Evolutionary conservation across 2,329 filamentous ascomycete genomes (phyloP).

Genomic region (Cladorrhinum sp.): DNA sequence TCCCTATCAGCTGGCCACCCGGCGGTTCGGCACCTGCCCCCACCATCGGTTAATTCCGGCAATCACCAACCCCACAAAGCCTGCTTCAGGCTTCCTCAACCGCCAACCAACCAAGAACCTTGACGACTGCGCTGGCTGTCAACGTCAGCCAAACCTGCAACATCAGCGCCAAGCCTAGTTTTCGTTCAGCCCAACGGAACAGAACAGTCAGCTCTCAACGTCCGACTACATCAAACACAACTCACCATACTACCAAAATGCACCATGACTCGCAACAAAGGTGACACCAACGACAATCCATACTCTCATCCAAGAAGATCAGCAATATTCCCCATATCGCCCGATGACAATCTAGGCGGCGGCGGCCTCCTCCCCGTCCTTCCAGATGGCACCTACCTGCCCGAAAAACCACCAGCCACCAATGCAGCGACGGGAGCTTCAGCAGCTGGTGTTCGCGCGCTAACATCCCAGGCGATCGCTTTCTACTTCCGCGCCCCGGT

Average conservation of each 20-base stretch:
- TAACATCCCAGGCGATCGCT: constrained; percentile 78
- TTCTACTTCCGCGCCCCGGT: constrained; percentile 91
- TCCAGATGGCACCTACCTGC: constrained; percentile 17
- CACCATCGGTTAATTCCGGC: background rate
- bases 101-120: background rate
- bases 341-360: background rate
- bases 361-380: constrained; percentile 24
- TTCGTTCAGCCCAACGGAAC: background rate
- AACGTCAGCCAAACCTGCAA: background rate
- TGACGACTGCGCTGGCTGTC: background rate
- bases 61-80: too few species aligned
- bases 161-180: background rate
- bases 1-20: background rate
- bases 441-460: constrained; percentile 76
- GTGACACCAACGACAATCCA: background rate
- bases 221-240: background rate
- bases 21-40: background rate
- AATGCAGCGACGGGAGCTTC: constrained; percentile 67
- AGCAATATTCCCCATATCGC: background rate
- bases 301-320: background rate
- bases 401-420: constrained; percentile 24
- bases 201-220: too few species aligned
- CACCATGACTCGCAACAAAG: constrained; percentile 18
- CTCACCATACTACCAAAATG: background rate
- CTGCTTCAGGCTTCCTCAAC: background rate